Base-by-base conservation (phyloP, 2,329 filamentous ascomycete species). In the Podosphaera xanthii region DNA sequence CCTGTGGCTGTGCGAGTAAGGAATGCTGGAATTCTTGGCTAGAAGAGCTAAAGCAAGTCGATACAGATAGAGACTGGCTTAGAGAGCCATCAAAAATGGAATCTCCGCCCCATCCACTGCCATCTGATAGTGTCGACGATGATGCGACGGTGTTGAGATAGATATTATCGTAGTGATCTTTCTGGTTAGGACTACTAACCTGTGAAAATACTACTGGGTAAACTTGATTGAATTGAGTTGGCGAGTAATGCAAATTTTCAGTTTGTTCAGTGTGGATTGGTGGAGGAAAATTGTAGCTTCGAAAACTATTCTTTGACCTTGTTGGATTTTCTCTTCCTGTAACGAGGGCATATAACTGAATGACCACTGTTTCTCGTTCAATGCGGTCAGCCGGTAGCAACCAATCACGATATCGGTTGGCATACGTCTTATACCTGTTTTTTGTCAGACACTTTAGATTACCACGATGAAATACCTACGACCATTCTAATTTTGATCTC, bases 341-440 rank as follows among this genome's bases (percentile, higher is more conserved):
- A 4, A 66, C 63, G 42, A 60, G 42, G 10, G 59, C 59, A 59
- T 64, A 66, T 4, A 66, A 53, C 38, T 63, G 60, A 22, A 63
- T 59, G 35, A 66, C 61, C 0, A 55, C 59, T 52, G 63, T 60
- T 49, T 66, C 64, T 38, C 64, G 61, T 31, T 64, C 62, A 9
- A 52, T 59, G 34, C 62, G 59, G 50, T 63, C 62, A 1, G 64
- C 60, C 10, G 64, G 64, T 22, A 65, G 63, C 48, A 62, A 59
- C 64, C 65, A 66, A 38, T 63, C 64, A 12, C 63, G 60, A 57
- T 63, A 66, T 30, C 65, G 63, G 61, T 65, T 64, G 36, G 61
- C 60, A 46, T 64, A 66, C 30, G 65, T 66, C 53, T 66, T 65
- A 60, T 66, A 66, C 42, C 65, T 66, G 35, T 56, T 31, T 4